Evolutionary conservation across 2,329 filamentous ascomycete genomes (phyloP).

Genomic region (Coniochaeta ligniaria): DNA sequence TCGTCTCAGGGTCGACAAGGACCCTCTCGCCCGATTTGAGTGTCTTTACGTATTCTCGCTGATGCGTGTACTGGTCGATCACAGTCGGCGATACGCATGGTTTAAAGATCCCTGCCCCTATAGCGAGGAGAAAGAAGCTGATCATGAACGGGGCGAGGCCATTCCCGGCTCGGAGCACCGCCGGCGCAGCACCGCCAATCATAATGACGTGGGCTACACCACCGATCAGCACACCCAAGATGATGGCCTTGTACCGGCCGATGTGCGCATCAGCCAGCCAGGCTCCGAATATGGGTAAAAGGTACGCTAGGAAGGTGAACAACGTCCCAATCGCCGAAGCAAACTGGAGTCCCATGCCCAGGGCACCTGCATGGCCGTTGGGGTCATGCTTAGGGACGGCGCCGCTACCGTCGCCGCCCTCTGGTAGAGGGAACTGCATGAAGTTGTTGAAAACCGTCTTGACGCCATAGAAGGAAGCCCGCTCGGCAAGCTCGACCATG

Average conservation of each 20-base stretch:
- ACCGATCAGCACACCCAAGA: conserved; percentile 59
- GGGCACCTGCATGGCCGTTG: neutral
- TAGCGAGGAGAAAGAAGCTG: conserved; percentile 57
- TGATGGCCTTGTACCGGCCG: conserved; percentile 66
- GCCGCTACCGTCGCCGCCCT: conserved; percentile 20
- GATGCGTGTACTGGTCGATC: conserved; percentile 34
- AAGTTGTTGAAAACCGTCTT: conserved; percentile 46
- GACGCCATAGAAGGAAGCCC: conserved; percentile 45
- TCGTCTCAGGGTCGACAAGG: conserved; percentile 38
- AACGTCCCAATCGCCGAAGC: conserved; percentile 36
- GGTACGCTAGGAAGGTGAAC: conserved; percentile 43
- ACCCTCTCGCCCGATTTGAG: conserved; percentile 35
- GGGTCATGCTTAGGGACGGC: too few relatives aligned
- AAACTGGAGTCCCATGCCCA: conserved; percentile 30
- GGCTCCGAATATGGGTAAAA: conserved; percentile 44
- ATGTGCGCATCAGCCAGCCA: conserved; percentile 60
- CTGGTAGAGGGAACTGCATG: conserved; percentile 44
- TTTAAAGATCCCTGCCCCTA: conserved; percentile 67
- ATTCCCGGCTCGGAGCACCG: conserved; percentile 42
- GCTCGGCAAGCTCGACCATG: conserved; percentile 42
- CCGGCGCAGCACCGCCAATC: conserved; percentile 54
- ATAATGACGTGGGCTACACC: conserved; percentile 62
- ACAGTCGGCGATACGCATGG: conserved; percentile 42
- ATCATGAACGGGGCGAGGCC: conserved; percentile 54
- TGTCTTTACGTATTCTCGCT: conserved; percentile 30